These are phyloP conservation scores for Botryotinia globosa DNA, from an alignment of 2,329 filamentous ascomycete species.

Conservation along the genomic window DNA sequence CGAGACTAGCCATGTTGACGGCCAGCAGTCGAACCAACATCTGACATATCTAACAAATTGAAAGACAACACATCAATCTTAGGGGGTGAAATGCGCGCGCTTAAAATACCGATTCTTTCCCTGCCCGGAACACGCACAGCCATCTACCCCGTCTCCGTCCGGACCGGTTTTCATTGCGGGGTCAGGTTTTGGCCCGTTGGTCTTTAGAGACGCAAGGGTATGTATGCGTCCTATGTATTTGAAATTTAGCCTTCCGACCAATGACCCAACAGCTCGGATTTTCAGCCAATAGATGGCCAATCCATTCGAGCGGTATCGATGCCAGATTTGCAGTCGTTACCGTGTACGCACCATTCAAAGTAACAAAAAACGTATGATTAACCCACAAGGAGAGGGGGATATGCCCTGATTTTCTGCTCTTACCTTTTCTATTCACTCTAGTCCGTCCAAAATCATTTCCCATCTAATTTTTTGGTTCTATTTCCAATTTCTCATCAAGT, in stretches of 20 bases:
- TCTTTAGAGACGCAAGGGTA: slow-evolving; percentile 5
- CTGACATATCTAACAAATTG: background rate
- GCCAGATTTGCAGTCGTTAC: background rate
- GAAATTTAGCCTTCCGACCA: background rate
- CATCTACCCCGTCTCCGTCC: background rate
- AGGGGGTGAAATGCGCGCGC: slow-evolving; percentile 7
- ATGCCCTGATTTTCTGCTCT: background rate
- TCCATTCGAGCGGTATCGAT: slow-evolving; percentile 10
- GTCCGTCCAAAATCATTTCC: background rate
- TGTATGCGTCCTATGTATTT: slow-evolving; percentile 1
- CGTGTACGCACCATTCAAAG: background rate
- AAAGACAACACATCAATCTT: slow-evolving; percentile 10
- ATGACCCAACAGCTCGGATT: background rate
- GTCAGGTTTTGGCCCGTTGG: background rate
- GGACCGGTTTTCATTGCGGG: slow-evolving; percentile 6
- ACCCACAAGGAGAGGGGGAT: background rate
- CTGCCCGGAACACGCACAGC: slow-evolving; percentile 2
- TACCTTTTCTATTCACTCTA: background rate
- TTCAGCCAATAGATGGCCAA: slow-evolving; percentile 13
- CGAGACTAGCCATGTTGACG: background rate
- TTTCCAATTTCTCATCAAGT: slow-evolving; percentile 3
- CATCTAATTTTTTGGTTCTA: background rate
- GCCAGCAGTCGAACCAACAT: slow-evolving; percentile 9
- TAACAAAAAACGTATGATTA: slow-evolving; percentile 2
- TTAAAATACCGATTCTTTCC: background rate